phyloP scores from a whole-genome alignment of 2,329 filamentous ascomycete species.

The Cordyceps sp. region DNA sequence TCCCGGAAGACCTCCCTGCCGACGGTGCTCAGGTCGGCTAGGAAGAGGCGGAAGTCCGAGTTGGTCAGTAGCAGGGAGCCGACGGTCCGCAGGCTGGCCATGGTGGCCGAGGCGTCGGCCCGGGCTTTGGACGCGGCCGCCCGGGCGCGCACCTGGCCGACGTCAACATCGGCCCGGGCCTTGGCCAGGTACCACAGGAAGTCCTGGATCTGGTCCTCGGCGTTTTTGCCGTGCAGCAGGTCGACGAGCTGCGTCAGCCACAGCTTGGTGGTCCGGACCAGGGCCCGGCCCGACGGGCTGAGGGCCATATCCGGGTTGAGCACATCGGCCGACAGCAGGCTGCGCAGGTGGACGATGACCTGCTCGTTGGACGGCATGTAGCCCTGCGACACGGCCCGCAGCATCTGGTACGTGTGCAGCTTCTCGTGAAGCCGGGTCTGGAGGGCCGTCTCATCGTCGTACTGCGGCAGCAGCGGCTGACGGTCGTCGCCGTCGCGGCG shows the following conservation, averaged over 20 bases:
- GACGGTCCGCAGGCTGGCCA: constrained; percentile 68
- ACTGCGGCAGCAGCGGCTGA: constrained; percentile 66
- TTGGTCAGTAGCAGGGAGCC: constrained; percentile 77
- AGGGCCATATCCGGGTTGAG: constrained; percentile 59
- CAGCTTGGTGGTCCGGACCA: constrained; percentile 55
- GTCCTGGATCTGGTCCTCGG: constrained; percentile 73
- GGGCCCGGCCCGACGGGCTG: constrained; percentile 57
- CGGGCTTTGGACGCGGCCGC: constrained; percentile 13
- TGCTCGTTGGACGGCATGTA: constrained; percentile 92
- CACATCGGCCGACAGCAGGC: constrained; percentile 59
- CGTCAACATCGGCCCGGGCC: constrained; percentile 37
- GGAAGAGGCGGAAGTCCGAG: constrained; percentile 73
- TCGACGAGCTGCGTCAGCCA: constrained; percentile 70
- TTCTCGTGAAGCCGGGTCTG: constrained; percentile 73
- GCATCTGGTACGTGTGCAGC: constrained; percentile 85
- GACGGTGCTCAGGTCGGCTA: constrained; percentile 64
- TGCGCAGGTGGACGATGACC: constrained; percentile 60
- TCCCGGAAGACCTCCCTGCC: constrained; percentile 76
- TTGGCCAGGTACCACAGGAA: constrained; percentile 74
- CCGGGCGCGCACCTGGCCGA: constrained; percentile 11
- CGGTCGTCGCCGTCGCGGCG: constrained; percentile 39
- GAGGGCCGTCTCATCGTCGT: constrained; percentile 63
- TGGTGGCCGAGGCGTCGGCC: constrained; percentile 28
- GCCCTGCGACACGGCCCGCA: constrained; percentile 63
- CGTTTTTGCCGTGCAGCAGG: constrained; percentile 70